Percentiles rank a stretch among this genome's conserved stretches.
Conservation (phyloP, 164 flowering plant species). For the Vitis labrusca region DNA sequence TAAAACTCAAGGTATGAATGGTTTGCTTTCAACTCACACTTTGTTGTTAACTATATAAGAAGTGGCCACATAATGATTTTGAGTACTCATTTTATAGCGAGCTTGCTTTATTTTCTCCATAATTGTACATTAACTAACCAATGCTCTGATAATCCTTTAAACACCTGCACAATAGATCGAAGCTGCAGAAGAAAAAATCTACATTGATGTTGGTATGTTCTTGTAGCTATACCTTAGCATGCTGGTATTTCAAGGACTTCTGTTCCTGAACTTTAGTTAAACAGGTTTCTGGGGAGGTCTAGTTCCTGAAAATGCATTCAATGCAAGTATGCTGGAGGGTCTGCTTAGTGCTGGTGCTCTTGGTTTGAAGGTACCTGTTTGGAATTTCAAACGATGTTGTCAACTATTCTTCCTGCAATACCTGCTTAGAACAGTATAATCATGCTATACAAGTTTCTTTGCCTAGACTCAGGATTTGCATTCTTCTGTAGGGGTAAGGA, state of each 20-base stretch:
- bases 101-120: background rate
- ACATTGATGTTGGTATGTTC: conserved; percentile 87
- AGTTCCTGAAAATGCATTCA: conserved; percentile 94
- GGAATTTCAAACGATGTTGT: background rate
- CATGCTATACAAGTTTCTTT: background rate
- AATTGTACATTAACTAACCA: too few species aligned
- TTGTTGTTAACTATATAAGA: background rate
- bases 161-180: conserved; percentile 41
- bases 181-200: conserved; percentile 68
- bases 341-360: conserved; percentile 88
- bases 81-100: background rate
- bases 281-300: conserved; percentile 99
- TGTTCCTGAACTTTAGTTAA: background rate
- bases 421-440: background rate
- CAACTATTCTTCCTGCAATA: background rate
- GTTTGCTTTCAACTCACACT: background rate
- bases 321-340: conserved; percentile 63
- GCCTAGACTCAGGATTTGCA: too few species aligned
- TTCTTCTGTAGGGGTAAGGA: too few species aligned
- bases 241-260: background rate
- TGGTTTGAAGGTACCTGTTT: conserved; percentile 77
- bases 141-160: background rate
- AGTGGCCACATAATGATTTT: background rate
- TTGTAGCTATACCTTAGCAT: conserved; percentile 2
- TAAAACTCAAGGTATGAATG: conserved; percentile 74